phyloP scores from a whole-genome alignment of 2,329 filamentous ascomycete genomes.

The Colletotrichum sp. region DNA sequence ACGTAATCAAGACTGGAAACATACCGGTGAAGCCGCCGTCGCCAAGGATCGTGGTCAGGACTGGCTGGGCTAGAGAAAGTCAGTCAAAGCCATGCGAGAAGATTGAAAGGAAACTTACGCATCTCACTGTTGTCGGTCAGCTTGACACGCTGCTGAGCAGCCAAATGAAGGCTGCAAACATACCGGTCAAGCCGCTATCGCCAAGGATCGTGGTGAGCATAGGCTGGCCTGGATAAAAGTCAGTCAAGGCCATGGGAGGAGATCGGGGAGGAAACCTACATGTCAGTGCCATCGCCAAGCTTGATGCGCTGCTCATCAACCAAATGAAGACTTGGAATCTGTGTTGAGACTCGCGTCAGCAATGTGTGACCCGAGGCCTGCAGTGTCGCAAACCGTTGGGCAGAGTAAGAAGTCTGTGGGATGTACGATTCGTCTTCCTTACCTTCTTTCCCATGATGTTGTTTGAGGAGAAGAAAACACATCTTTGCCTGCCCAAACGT shows the following conservation, averaged over 20 bases:
- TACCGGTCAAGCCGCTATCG: no score
- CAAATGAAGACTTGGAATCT: not conserved
- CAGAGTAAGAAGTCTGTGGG: fast-evolving
- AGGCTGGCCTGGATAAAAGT: no score
- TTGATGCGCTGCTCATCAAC: no score
- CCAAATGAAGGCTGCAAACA: not conserved
- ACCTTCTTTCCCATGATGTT: not conserved
- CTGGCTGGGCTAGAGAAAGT: not conserved
- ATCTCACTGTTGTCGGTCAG: no score
- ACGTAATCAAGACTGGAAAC: fast-evolving
- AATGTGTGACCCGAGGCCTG: not conserved
- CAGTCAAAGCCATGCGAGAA: no score
- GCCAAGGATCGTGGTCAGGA: fast-evolving
- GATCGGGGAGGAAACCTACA: no score
- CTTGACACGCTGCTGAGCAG: no score
- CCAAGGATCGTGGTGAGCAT: no score
- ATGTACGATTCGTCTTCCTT: not conserved
- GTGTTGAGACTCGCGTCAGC: fast-evolving
- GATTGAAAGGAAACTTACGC: no score
- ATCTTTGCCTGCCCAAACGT: not conserved
- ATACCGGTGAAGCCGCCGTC: not conserved
- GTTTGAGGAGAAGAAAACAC: not conserved
- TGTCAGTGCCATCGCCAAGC: no score
- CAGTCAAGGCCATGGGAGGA: no score
- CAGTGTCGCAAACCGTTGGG: not conserved